A percentile compares a stretch with the other conserved stretches of the same genome.
Evolutionary conservation across 1,284 basidiomycete species (phyloP).

Genomic region (Sporisorium reilianum): DNA sequence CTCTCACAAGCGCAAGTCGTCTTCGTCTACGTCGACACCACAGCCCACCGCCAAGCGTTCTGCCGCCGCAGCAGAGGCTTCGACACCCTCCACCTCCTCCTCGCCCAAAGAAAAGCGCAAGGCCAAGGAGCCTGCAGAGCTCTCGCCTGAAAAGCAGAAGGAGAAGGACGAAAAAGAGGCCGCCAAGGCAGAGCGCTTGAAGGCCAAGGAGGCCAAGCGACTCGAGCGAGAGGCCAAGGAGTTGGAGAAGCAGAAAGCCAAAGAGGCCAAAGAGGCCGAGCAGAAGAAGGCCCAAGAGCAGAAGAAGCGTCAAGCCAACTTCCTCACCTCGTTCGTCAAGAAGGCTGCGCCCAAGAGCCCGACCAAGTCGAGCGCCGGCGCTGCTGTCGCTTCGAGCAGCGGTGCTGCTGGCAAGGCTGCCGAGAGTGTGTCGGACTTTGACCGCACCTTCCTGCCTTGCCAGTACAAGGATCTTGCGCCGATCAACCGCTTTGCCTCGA

Average conservation of each 20-base stretch:
- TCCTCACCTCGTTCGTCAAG: conserved; percentile 64
- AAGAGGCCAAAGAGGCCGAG: conserved; percentile 61
- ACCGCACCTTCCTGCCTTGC: conserved; percentile 64
- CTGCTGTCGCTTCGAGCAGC: conserved; percentile 15
- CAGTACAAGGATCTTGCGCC: conserved; percentile 65
- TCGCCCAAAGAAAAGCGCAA: conserved; percentile 54
- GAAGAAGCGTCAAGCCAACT: conserved; percentile 53
- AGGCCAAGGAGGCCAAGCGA: conserved; percentile 49
- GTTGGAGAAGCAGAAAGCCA: conserved; percentile 67
- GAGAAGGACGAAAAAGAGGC: conserved; percentile 71
- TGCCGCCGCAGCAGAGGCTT: conserved; percentile 17
- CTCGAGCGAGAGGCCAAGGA: conserved; percentile 50
- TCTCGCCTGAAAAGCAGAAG: conserved; percentile 51
- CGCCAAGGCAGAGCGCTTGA: conserved; percentile 67
- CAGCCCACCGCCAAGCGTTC: conserved; percentile 25
- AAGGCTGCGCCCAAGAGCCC: conserved; percentile 44
- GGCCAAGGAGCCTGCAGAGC: conserved; percentile 39
- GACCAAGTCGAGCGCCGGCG: conserved; percentile 3
- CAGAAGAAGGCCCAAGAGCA: conserved; percentile 72
- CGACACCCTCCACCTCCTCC: conserved; percentile 25
- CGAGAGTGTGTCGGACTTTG: conserved; percentile 52
- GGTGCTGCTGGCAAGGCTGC: conserved; percentile 19
- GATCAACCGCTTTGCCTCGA: conserved; percentile 54
- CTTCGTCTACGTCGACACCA: conserved; percentile 33
- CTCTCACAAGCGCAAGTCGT: conserved; percentile 30